Evolutionary conservation across 148 eudicot genomes (phyloP).

Genomic region (Vaccinium corymbosum): DNA sequence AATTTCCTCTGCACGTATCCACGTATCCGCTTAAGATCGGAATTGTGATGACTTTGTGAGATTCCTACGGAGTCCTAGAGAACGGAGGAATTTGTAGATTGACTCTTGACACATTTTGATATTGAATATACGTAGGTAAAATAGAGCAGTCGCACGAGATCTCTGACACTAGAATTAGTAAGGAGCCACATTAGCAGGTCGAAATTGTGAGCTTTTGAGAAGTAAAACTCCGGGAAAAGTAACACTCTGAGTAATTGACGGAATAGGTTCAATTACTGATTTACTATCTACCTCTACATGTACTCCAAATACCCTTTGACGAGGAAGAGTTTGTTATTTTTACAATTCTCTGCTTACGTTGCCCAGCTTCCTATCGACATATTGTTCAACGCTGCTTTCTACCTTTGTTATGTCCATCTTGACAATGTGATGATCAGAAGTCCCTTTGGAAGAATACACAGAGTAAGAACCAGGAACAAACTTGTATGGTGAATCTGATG

Average conservation of each 20-base stretch:
- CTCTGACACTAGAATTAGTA: background rate
- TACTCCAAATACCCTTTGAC: conserved; percentile 60
- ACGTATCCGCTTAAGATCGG: background rate
- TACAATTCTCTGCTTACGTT: conserved; percentile 43
- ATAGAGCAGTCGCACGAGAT: background rate
- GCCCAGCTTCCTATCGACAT: conserved; percentile 33
- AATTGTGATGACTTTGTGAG: background rate
- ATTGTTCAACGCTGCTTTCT: conserved; percentile 33
- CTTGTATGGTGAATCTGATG: conserved; percentile 56
- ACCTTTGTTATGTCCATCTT: conserved; percentile 57
- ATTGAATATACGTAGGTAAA: background rate
- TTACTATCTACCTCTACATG: conserved; percentile 21
- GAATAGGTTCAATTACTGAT: too few species aligned
- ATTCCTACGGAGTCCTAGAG: background rate
- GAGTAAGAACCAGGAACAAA: conserved; percentile 89
- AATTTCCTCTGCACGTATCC: conserved; percentile 3
- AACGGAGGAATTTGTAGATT: background rate
- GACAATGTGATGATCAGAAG: conserved; percentile 95
- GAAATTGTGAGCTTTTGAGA: background rate
- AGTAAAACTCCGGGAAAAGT: background rate
- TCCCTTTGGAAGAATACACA: conserved; percentile 83
- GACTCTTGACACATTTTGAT: background rate
- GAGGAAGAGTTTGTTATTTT: conserved; percentile 46
- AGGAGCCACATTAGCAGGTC: background rate
- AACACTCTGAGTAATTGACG: too few species aligned